Percentiles rank a stretch among this genome's conserved stretches.
Conservation (phyloP, 352 stramenopile species). For the Blastocystis sp. region DNA sequence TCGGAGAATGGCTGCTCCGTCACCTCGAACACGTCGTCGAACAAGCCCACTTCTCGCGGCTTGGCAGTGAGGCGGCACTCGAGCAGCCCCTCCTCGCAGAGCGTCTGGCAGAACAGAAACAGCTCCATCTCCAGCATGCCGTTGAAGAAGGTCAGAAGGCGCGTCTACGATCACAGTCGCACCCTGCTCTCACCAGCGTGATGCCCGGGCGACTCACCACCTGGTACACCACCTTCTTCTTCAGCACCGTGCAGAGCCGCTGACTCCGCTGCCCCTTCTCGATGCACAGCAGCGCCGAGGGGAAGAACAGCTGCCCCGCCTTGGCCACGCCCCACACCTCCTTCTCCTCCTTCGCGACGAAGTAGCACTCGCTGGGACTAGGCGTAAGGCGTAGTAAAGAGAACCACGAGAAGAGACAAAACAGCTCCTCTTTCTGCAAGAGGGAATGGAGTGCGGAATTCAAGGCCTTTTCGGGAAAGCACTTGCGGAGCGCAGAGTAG, state of each 20-base stretch:
- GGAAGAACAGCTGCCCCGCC: not conserved
- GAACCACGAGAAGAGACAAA: not conserved
- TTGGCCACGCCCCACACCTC: not conserved
- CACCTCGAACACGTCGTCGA: constrained; percentile 2
- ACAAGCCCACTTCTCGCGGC: not conserved
- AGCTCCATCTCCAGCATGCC: constrained; percentile 64
- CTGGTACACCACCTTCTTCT: constrained; percentile 18
- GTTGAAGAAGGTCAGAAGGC: constrained; percentile 27
- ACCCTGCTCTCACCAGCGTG: not conserved
- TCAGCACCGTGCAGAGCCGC: not conserved
- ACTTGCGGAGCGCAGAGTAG: not conserved
- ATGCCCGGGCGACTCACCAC: constrained; percentile 46
- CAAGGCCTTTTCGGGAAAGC: not conserved
- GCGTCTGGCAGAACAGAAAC: not conserved
- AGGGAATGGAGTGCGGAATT: not conserved
- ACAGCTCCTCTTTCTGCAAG: not conserved
- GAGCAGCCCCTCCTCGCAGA: not conserved
- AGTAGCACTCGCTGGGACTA: constrained; percentile 21
- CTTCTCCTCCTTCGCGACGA: not conserved
- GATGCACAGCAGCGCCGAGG: not conserved
- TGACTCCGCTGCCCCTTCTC: not conserved
- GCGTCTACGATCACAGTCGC: not conserved
- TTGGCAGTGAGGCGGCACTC: not conserved
- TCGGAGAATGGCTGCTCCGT: not conserved
- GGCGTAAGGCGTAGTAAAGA: not conserved